Conservation (phyloP, 2,329 filamentous ascomycete species). For the Pseudocercospora macadamiae region DNA sequence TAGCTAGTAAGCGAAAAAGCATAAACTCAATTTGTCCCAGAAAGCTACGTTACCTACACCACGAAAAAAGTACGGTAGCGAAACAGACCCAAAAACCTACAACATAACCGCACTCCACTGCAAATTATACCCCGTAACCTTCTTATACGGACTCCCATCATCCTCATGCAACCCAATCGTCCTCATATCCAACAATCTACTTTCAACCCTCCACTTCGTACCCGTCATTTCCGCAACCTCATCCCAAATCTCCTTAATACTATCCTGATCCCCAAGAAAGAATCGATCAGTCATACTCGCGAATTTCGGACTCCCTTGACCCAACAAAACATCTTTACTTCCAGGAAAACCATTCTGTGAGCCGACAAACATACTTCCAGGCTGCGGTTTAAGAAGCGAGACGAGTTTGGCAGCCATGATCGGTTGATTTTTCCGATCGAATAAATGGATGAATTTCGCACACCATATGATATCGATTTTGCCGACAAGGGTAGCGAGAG, state of each 20-base stretch:
- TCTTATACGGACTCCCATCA: constrained; percentile 15
- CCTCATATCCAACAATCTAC: constrained; percentile 17
- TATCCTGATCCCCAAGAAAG: constrained; percentile 8
- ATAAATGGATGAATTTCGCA: constrained; percentile 21
- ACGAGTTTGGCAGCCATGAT: constrained; percentile 10
- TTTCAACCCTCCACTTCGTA: constrained; percentile 18
- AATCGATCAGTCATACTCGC: constrained; percentile 4
- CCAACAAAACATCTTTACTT: constrained; percentile 4
- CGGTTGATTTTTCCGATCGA: constrained; percentile 15
- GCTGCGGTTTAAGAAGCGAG: constrained; percentile 10
- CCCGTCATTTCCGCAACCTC: constrained; percentile 16
- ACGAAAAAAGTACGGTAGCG: too few species aligned
- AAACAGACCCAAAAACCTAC: background rate
- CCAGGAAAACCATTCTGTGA: constrained; percentile 19
- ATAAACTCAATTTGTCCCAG: too few species aligned
- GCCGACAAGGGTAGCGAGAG: constrained; percentile 8
- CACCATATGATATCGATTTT: constrained; percentile 20
- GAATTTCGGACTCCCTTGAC: constrained; percentile 1
- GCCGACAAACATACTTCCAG: constrained; percentile 19
- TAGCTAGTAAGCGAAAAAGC: too few species aligned
- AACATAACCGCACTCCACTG: constrained; percentile 11
- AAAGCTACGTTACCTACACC: too few species aligned
- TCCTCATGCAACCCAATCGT: constrained; percentile 19
- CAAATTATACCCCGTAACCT: constrained; percentile 15
- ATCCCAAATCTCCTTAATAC: constrained; percentile 18